Base-by-base conservation (phyloP, 768 basidiomycete species). In the Boletellus ananiceps region DNA sequence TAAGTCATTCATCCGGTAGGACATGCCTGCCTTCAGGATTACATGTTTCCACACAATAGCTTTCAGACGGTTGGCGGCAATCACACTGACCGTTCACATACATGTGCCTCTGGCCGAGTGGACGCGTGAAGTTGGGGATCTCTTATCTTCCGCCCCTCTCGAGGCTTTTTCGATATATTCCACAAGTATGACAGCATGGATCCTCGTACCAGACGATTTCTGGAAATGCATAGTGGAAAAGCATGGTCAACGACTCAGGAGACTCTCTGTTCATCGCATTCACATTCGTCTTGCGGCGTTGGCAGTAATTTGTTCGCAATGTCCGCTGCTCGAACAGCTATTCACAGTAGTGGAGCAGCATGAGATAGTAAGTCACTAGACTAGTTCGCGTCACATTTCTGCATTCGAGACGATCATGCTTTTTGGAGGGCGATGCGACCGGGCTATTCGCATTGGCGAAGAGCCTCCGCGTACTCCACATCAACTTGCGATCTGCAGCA, bases 231-330 rank as follows among this genome's bases (percentile, higher is more conserved):
- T 91, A 3, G 70, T 85, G 11, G 35, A 61, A 3, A 59, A 58
- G 8, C 88, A 89, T 47, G 76, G 78, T 0, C 56, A 60, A 14
- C 73, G 74, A 14, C 71, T 92, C 5, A 69, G 60, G 23, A 70
- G 75, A 11, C 78, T 90, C 53, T 83, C 82, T 12, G 74, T 88
- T 2, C 79, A 88, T 57, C 73, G 84, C 23, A 80, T 86, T 73
- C 68, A 73, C 4, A 74, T 88, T 47, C 70, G 71, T 55, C 60
- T 81, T 18, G 64, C 66, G 11, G 71, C 75, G 0, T 69, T 91
- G 29, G 62, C 68, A 16, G 67, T 73, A 25, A 75, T 91, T 8
- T 88, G 86, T 55, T 50, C 57, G 9, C 64, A 71, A 15, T 88
- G 86, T 50, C 49, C 65, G 0, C 64, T 60, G 7, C 71, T 91